Evolutionary conservation across 495 filamentous ascomycete genomes (phyloP).

Genomic region (Peziza echinospora): DNA sequence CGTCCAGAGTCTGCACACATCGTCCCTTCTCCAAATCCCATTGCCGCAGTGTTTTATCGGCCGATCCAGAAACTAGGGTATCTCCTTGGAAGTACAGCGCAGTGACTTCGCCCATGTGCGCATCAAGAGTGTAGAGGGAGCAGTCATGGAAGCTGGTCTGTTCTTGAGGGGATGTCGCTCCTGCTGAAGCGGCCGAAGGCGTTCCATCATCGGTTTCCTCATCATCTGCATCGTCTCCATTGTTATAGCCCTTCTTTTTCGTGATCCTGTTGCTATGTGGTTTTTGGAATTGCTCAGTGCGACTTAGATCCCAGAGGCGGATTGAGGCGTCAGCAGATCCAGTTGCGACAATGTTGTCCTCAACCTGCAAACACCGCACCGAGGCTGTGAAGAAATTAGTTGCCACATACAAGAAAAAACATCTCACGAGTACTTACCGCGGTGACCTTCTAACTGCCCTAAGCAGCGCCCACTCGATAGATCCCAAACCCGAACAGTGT

Average conservation of each 20-base stretch:
- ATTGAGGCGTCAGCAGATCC: conserved; percentile 94
- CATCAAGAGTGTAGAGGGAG: conserved; percentile 61
- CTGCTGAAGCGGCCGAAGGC: conserved; percentile 25
- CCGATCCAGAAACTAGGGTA: conserved; percentile 80
- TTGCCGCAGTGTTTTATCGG: conserved; percentile 90
- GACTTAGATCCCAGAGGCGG: conserved; percentile 74
- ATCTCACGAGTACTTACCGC: conserved; percentile 15
- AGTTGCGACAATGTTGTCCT: conserved; percentile 88
- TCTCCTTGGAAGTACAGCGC: conserved; percentile 75
- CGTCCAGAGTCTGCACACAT: conserved; percentile 91
- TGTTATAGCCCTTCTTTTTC: conserved; percentile 12
- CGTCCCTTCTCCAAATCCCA: conserved; percentile 93
- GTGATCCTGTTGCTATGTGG: conserved; percentile 10
- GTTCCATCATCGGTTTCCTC: conserved; percentile 39
- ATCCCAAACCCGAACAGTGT: conserved; percentile 96
- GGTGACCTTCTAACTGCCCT: conserved; percentile 77
- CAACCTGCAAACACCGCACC: conserved; percentile 77
- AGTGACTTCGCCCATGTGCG: conserved; percentile 86
- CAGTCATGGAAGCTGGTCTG: conserved; percentile 50
- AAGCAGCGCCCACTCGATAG: conserved; percentile 79
- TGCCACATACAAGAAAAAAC: not conserved
- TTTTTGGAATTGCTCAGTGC: conserved; percentile 33
- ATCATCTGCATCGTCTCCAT: conserved; percentile 43
- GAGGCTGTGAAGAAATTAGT: conserved; percentile 31
- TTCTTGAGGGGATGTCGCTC: not conserved